Evolutionary conservation across 345 rosid genomes (phyloP), one percentile per base, ranked within the genome.

Genomic region (Trapa incisa): DNA sequence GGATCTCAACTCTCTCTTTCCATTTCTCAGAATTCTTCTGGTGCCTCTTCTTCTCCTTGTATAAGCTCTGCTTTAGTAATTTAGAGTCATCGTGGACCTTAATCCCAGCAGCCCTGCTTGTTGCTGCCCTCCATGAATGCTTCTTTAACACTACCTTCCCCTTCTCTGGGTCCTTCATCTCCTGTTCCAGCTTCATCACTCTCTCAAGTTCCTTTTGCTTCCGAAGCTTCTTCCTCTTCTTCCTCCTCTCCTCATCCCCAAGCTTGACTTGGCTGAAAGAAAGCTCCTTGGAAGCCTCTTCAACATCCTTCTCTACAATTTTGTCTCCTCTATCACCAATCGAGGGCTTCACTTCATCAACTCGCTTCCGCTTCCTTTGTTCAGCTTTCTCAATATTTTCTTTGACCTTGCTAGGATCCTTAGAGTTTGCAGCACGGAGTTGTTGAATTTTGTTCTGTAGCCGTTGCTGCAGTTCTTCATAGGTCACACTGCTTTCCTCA

Each of bases 21-120:
- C 99, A 91, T 77, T 89, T 94, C 84, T 82, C 88, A 2, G 72
- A 79, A 77, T 82, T 82, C 91, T 87, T 91, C 80, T 87, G 79
- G 11, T 75, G 90, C 78, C 66, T 80, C 83, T 77, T 87, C 81
- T 86, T 86, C 62, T 80, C 88, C 80, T 88, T 94, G 69, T 80
- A 79, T 33, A 94, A 67, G 77, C 95, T 94, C 69, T 79, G 84
- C 64, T 88, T 86, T 87, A 94, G 75, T 75, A 87, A 65, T 78
- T 74, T 85, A 1, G 97, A 95, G 62, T 91, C 83, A 73, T 94
- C 96, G 50, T 91, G 96, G 69, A 94, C 83, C 78, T 91, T 94
- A 8, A 81, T 41, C 56, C 97, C 97, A 0, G 87, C 82, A 70
- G 98, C 97, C 79, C 94, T 88, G 61, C 77, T 81, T 43, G 85